A percentile compares a stretch with the other conserved stretches of the same genome.
Conservation (phyloP, 768 basidiomycete species). For the Inosperma sp. region DNA sequence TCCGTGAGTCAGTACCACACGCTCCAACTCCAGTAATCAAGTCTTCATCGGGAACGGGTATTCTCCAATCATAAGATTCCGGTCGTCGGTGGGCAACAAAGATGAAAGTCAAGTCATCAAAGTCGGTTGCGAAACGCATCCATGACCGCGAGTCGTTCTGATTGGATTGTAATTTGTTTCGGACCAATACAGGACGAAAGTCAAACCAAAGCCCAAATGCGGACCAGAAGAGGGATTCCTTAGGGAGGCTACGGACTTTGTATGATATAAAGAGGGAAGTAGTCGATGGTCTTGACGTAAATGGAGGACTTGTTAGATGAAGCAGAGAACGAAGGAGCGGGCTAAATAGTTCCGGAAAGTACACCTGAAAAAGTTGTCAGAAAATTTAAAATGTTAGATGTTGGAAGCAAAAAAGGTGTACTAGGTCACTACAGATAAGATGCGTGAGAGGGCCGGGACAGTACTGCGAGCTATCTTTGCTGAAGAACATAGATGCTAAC, state of each 20-base stretch:
- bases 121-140: slow-evolving; percentile 39
- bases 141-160: slow-evolving; percentile 30
- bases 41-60: slow-evolving; percentile 49
- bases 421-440: slow-evolving; percentile 81
- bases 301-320: slow-evolving; percentile 58
- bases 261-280: slow-evolving; percentile 60
- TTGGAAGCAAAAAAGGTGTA: slow-evolving; percentile 35
- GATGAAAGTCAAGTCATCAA: slow-evolving; percentile 50
- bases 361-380: slow-evolving; percentile 51
- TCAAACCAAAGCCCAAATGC: slow-evolving; percentile 78
- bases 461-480: not conserved
- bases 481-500: slow-evolving; percentile 39
- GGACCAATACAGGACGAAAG: slow-evolving; percentile 51
- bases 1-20: slow-evolving; percentile 35
- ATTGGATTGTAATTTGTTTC: slow-evolving; percentile 13
- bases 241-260: slow-evolving; percentile 66
- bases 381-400: not conserved
- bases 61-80: slow-evolving; percentile 53
- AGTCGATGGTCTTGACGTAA: slow-evolving; percentile 25
- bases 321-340: slow-evolving; percentile 73
- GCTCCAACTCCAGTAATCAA: slow-evolving; percentile 58
- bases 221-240: slow-evolving; percentile 74
- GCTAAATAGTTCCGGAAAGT: slow-evolving; percentile 78
- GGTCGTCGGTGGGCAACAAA: slow-evolving; percentile 57
- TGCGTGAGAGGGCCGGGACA: slow-evolving; percentile 43